Conservation (phyloP, 169 alveolate species). For the Plasmodium malariae region DNA sequence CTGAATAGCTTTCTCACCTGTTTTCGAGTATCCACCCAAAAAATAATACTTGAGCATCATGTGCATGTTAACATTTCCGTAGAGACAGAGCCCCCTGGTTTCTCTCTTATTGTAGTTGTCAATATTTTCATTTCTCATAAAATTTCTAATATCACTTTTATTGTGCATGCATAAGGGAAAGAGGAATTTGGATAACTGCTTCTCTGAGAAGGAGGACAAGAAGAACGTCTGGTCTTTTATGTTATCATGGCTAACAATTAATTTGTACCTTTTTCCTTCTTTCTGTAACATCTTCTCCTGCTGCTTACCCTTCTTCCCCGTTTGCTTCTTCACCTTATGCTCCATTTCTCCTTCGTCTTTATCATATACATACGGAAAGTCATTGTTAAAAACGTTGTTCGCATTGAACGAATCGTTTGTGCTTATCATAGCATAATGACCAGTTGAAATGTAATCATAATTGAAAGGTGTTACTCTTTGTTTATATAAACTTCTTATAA, state of each 20-base stretch:
- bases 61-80: slow-evolving; percentile 60
- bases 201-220: slow-evolving; percentile 44
- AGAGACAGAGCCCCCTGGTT: slow-evolving; percentile 52
- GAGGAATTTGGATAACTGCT: slow-evolving; percentile 45
- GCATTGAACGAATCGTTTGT: slow-evolving; percentile 33
- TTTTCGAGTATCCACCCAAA: no score
- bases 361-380: slow-evolving; percentile 1
- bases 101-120: slow-evolving; percentile 27
- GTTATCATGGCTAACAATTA: slow-evolving; percentile 28
- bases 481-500: slow-evolving; percentile 12
- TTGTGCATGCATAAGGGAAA: slow-evolving; percentile 30
- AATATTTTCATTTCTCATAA: slow-evolving; percentile 24
- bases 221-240: slow-evolving; percentile 70
- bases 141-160: slow-evolving; percentile 16
- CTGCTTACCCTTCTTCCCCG: neutral
- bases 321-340: neutral
- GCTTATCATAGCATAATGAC: slow-evolving; percentile 70
- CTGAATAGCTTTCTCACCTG: no score
- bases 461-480: neutral
- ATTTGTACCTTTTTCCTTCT: slow-evolving; percentile 2
- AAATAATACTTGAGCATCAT: no score
- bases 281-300: neutral
- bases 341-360: neutral
- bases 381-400: slow-evolving; percentile 29
- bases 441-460: slow-evolving; percentile 51